phyloP scores from a whole-genome alignment of 2,329 filamentous ascomycete genomes.

The Cladosporium sp. region DNA sequence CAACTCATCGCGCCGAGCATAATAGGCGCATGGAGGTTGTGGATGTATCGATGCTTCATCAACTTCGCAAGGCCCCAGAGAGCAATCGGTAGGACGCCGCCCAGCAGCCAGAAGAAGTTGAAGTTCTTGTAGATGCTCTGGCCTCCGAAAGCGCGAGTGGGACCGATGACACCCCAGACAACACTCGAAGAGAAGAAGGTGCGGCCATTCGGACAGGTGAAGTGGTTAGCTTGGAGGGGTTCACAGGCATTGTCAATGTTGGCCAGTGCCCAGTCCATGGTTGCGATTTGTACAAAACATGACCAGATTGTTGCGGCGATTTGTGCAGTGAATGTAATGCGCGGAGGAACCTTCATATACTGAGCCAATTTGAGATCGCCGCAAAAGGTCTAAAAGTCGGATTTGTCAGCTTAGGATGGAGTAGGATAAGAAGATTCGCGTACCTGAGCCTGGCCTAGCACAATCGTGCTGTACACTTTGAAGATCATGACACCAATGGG shows the following conservation, averaged over 20 bases:
- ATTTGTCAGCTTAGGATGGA: neutral
- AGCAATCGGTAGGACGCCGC: constrained; percentile 70
- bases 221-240: constrained; percentile 76
- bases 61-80: constrained; percentile 64
- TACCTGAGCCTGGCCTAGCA: constrained; percentile 63
- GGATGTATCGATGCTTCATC: constrained; percentile 23
- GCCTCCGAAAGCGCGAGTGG: constrained; percentile 76
- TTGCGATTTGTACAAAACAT: constrained; percentile 76
- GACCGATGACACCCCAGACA: constrained; percentile 83
- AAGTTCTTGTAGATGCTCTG: constrained; percentile 72
- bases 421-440: no score
- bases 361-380: constrained; percentile 84
- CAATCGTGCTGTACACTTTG: constrained; percentile 76
- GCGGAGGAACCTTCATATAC: constrained; percentile 83
- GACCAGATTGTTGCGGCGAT: constrained; percentile 74
- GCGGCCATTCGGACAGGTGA: constrained; percentile 81
- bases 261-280: constrained; percentile 87
- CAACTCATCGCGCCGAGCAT: constrained; percentile 79
- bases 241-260: constrained; percentile 79
- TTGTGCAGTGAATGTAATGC: constrained; percentile 76
- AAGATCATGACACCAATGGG: constrained; percentile 94
- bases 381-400: constrained; percentile 63
- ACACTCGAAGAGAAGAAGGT: constrained; percentile 91
- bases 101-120: constrained; percentile 79
- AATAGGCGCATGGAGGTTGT: constrained; percentile 55